Base-by-base conservation (phyloP, 768 basidiomycete genomes). In the Pisolithus microcarpus region DNA sequence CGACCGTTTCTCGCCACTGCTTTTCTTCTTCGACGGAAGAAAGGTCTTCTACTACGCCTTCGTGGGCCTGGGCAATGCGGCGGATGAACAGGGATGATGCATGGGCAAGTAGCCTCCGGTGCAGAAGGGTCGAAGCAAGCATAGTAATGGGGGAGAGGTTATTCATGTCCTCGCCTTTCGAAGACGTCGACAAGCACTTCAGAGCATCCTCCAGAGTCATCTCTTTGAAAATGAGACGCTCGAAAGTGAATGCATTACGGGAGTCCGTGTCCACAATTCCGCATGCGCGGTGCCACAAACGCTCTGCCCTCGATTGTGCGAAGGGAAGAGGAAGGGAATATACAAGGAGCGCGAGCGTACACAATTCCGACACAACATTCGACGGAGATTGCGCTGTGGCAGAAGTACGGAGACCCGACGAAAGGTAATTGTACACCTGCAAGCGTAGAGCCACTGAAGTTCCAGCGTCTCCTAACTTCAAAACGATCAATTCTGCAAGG, bases 331-430 rank as follows among this genome's bases (percentile, higher is more conserved):
- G 72, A 53, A 81, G 56, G 11, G 74, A 69, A n/a, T 71, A 71
- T 11, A 80, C 62, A 39, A 81, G 71, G 18, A 87, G 68, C 0
- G 85, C 77, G 24, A 84, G 72, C 0, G 84, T 84, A 5, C 73
- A 72, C 19, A 82, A 65, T 48, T 84, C 77, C 15, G 70, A 68
- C 3, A 78, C 66, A 2, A 74, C 66, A 0, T 71, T 65, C 24
- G 68, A 63, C 46, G 70, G 70, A 9, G 42, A 52, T 26, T 5
- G 21, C 34, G 55, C 50, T 34, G n/a, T 40, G 18, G 42, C 38
- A 23, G 38, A 16, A 15, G 55, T 34, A 2, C 53, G 45, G 5
- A 50, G 19, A 10, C 30, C 26, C 37, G 68, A 69, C 4, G 74
- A 71, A 56, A 83, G 72, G 52, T 73, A 66, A 56, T 76, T 72